A percentile compares a stretch with the other conserved stretches of the same genome.
Conservation (phyloP, 2,329 filamentous ascomycete species). For the Amauroascus niger region DNA sequence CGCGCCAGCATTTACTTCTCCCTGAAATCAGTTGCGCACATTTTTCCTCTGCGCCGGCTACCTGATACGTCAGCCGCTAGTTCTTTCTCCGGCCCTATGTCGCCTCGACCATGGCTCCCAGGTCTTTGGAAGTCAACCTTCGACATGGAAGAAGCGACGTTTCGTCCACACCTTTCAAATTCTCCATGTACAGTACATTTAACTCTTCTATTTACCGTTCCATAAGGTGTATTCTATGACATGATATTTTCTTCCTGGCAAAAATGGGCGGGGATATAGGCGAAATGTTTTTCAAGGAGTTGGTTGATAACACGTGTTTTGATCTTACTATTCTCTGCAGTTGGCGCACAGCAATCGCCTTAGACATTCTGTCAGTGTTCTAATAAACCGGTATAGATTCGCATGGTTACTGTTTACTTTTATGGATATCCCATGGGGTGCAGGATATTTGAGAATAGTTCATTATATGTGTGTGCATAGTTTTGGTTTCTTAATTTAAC, state of each 20-base stretch:
- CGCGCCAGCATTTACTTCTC: not conserved
- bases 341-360: not conserved
- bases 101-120: not conserved
- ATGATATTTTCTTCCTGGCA: not conserved
- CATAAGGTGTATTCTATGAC: constrained; percentile 1
- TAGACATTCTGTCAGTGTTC: not conserved
- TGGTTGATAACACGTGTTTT: not conserved
- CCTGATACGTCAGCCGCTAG: not conserved
- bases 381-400: not conserved
- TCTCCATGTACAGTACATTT: not conserved
- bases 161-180: not conserved
- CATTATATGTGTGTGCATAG: not conserved
- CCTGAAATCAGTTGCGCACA: not conserved
- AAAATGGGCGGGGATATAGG: constrained; percentile 1
- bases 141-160: not conserved
- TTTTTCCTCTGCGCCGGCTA: not conserved
- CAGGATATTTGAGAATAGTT: not conserved
- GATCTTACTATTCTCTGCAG: not conserved
- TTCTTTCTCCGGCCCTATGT: not conserved
- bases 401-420: not conserved
- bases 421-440: not conserved
- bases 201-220: not conserved
- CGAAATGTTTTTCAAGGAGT: not conserved
- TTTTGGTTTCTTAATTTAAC: not conserved
- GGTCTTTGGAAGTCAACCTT: not conserved